Percentiles rank a stretch among this genome's conserved stretches.
These are phyloP conservation scores for Pogostemon cablin DNA, from an alignment of 257 asterid species.

Conservation along the genomic window DNA sequence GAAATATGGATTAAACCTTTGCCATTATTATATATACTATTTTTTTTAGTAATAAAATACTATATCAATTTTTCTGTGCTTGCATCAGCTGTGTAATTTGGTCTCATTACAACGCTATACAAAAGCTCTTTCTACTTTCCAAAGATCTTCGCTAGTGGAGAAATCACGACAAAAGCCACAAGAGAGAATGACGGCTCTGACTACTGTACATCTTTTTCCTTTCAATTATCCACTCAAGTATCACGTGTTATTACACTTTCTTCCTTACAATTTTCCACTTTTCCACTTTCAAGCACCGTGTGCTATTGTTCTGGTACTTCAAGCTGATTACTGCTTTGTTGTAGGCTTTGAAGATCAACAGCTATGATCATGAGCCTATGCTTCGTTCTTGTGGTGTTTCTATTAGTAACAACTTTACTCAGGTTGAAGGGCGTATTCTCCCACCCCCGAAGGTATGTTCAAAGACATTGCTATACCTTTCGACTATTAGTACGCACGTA, in stretches of 20 bases:
- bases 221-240: background rate
- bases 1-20: constrained; percentile 10
- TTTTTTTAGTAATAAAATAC: background rate
- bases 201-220: constrained; percentile 48
- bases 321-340: constrained; percentile 22
- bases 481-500: background rate
- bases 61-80: constrained; percentile 17
- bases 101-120: constrained; percentile 89
- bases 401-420: constrained; percentile 64
- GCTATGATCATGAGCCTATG: constrained; percentile 80
- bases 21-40: background rate
- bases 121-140: constrained; percentile 70
- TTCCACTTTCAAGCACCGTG: background rate
- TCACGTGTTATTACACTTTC: constrained; percentile 30
- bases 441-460: constrained; percentile 73
- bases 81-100: constrained; percentile 65
- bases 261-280: background rate
- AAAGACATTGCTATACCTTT: background rate
- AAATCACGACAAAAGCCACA: constrained; percentile 92
- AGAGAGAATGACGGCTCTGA: constrained; percentile 74
- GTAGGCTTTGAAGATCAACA: constrained; percentile 78
- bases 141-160: constrained; percentile 81
- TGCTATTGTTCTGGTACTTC: constrained; percentile 5
- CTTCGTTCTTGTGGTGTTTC: constrained; percentile 80
- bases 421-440: constrained; percentile 82